Evolutionary conservation across 2,329 filamentous ascomycete species (phyloP).

Genomic region (Aspergillaceae sp.): DNA sequence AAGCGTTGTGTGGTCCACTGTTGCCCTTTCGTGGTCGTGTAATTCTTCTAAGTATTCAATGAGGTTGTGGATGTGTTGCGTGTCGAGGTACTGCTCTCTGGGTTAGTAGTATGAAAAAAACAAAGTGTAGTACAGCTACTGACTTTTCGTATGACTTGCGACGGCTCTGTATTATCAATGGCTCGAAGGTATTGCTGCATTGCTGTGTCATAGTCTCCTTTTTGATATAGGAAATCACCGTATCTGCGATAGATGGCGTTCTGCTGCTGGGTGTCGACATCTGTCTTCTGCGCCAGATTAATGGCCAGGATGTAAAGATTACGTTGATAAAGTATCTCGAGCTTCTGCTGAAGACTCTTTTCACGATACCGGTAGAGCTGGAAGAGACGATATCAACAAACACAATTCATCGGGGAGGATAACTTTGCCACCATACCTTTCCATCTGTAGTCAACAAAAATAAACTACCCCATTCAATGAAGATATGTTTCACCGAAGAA

Average conservation of each 20-base stretch:
- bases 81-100: constrained; percentile 68
- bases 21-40: constrained; percentile 87
- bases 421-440: constrained; percentile 53
- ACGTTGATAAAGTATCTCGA: constrained; percentile 88
- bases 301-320: constrained; percentile 90
- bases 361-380: constrained; percentile 83
- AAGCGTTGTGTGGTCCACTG: constrained; percentile 88
- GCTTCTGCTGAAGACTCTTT: constrained; percentile 77
- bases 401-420: constrained; percentile 3
- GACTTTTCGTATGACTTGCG: constrained; percentile 88
- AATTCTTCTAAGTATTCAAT: constrained; percentile 96
- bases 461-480: constrained; percentile 83
- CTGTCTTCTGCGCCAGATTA: constrained; percentile 81
- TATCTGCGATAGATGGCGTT: constrained; percentile 90
- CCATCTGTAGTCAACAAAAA: constrained; percentile 87
- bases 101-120: constrained; percentile 7
- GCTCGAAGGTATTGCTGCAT: constrained; percentile 98
- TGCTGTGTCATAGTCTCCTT: constrained; percentile 92
- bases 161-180: constrained; percentile 92
- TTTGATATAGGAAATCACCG: constrained; percentile 89
- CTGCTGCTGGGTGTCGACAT: constrained; percentile 70
- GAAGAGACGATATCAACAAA: constrained; percentile 13
- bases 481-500: constrained; percentile 68
- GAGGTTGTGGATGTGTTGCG: constrained; percentile 92
- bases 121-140: neutral